A percentile compares a stretch with the other conserved stretches of the same genome.
These are phyloP conservation scores for Biscutella laevigata DNA, from an alignment of 441 rosid species.

Conservation along the genomic window DNA sequence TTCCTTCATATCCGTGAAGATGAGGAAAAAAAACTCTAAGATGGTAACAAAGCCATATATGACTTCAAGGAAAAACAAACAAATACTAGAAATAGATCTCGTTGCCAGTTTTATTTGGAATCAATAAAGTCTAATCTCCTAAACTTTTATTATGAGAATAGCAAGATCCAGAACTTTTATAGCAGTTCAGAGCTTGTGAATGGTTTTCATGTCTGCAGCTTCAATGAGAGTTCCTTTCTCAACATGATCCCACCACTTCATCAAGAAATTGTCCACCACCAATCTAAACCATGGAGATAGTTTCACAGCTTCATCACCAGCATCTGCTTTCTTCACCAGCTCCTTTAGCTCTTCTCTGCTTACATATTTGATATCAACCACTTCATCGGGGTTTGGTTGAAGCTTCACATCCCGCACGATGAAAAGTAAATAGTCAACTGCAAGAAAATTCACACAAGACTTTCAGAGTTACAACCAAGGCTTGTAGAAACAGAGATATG, in stretches of 20 bases:
- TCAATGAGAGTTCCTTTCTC: conserved; percentile 63
- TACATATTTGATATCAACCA: conserved; percentile 67
- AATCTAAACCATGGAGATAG: conserved; percentile 92
- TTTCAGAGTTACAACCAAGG: too few relatives aligned
- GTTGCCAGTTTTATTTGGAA: not conserved
- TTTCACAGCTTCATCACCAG: conserved; percentile 71
- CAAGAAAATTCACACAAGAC: conserved; percentile 21
- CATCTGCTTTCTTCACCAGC: conserved; percentile 76
- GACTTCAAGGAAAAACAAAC: not conserved
- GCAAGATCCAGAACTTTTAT: not conserved
- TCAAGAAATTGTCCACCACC: conserved; percentile 83
- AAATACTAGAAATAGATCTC: not conserved
- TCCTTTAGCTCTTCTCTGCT: conserved; percentile 67
- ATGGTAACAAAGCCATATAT: not conserved
- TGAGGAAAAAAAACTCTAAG: too few relatives aligned
- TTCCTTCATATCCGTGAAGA: not conserved
- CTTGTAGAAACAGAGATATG: not conserved
- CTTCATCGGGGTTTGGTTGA: conserved; percentile 82
- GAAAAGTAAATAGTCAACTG: conserved; percentile 86
- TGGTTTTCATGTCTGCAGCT: conserved; percentile 59
- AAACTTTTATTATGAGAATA: not conserved
- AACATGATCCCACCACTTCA: conserved; percentile 91
- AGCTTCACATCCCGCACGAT: conserved; percentile 64
- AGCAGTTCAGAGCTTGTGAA: conserved; percentile 48
- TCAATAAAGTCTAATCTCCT: not conserved